Evolutionary conservation across 345 rosid species (phyloP).

Genomic region (Eucalyptus curtisii): DNA sequence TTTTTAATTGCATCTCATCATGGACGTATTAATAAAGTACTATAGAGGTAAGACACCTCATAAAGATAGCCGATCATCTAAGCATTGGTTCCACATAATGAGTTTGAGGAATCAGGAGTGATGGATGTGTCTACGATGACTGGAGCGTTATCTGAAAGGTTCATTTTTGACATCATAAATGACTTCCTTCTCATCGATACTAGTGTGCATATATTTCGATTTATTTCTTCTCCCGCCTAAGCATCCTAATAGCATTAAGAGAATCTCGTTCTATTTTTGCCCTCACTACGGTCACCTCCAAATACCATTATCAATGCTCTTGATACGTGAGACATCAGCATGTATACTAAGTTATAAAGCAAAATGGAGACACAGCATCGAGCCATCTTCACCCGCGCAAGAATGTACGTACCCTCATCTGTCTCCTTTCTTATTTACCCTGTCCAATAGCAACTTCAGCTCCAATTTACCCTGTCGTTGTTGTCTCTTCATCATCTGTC

Average conservation of each 20-base stretch:
- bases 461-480: not conserved
- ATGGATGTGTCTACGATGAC: not conserved
- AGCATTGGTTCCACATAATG: not conserved
- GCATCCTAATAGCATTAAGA: not conserved
- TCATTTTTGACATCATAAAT: not conserved
- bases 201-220: not conserved
- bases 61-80: fast-evolving
- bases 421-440: not conserved
- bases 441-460: not conserved
- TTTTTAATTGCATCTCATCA: no score
- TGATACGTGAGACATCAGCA: not conserved
- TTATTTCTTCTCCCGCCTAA: not conserved
- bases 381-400: not conserved
- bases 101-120: not conserved
- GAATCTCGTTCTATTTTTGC: not conserved
- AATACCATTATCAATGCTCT: not conserved
- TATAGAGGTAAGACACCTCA: not conserved
- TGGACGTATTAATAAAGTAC: no score
- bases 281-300: not conserved
- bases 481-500: not conserved
- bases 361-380: not conserved
- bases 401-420: not conserved
- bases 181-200: not conserved
- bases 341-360: not conserved
- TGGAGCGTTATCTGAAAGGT: not conserved